Evolutionary conservation across 371 early-diverging fungal species (phyloP), one percentile per base, ranked within the genome.

Genomic region (Mycotypha africana): DNA sequence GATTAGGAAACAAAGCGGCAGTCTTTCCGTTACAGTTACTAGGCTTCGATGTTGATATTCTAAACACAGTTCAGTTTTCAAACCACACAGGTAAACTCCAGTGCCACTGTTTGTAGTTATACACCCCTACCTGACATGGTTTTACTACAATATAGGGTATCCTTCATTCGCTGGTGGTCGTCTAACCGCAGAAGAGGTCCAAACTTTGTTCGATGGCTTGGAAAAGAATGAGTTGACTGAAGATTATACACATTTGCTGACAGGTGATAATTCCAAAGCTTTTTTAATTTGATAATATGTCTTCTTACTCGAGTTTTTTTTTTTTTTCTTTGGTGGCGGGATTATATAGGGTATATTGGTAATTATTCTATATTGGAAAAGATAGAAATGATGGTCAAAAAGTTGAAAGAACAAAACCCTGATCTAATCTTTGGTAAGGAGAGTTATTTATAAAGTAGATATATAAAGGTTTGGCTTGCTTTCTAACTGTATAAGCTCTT

Each of bases 1-100:
- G 8, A 56, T 38, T 51, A 79, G 68, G 70, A 20, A 90, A 92
- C 70, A 90, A 88, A 58, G 85, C 92, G 3, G 92, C 94, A 0
- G 86, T 88, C 1, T 93, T 93, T 56, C 93, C 97, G 0, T 76
- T 96, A 17, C 94, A 94, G 62, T 67, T 86, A 2, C 75, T 92
- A 0, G 93, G 93, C 12, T 90, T 82, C 63, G 90, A 96, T 47
- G 95, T 96, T 14, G 94, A 94, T 61, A 81, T 86, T 3, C 60
- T 96, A 44, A 93, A 95, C 75, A 88, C 94, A 0, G 95, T 96
- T 32, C 92, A 88, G 52, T 89, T 95, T 51, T 88, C 89, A 33
- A 96, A 95, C 64, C 95, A 95, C 67, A 90, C 92, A 34, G 83
- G 84, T 81, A 53, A 41, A 42, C 32, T 28, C n/a, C n/a, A n/a